phyloP scores from a whole-genome alignment of 306 rosid genomes.

The Arachis hypogaea region DNA sequence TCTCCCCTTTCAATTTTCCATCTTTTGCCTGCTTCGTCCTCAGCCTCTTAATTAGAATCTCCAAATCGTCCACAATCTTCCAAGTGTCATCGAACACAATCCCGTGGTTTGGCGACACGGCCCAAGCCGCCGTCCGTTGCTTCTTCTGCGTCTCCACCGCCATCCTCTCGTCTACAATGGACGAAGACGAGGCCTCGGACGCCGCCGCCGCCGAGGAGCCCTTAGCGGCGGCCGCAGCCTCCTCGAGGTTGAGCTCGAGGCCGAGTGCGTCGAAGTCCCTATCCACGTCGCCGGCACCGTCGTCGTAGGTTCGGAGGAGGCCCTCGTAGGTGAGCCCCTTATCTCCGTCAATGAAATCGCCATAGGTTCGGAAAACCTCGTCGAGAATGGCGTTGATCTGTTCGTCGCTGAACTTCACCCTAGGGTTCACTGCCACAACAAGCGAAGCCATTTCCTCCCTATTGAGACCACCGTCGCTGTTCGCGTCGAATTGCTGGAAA shows the following conservation, averaged over 20 bases:
- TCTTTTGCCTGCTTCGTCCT: conserved; percentile 83
- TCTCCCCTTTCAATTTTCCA: conserved; percentile 82
- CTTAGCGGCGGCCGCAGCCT: conserved; percentile 36
- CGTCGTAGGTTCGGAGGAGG: conserved; percentile 87
- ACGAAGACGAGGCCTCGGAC: conserved; percentile 82
- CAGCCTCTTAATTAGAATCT: conserved; percentile 76
- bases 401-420: conserved; percentile 97
- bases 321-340: conserved; percentile 93
- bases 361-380: conserved; percentile 88
- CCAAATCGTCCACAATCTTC: conserved; percentile 98
- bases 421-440: conserved; percentile 97
- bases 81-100: conserved; percentile 96
- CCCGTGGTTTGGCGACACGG: conserved; percentile 92
- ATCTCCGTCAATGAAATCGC: conserved; percentile 85
- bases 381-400: conserved; percentile 98
- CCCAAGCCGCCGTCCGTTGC: conserved; percentile 98
- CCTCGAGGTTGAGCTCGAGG: conserved; percentile 64
- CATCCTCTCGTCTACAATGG: conserved; percentile 74
- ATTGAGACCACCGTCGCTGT: conserved; percentile 86
- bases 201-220: conserved; percentile 38
- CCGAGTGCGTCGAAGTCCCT: conserved; percentile 96
- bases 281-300: conserved; percentile 97
- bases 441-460: conserved; percentile 94
- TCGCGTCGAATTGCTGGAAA: conserved; percentile 81
- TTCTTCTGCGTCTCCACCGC: conserved; percentile 85